A percentile compares a stretch with the other conserved stretches of the same genome.
These are phyloP conservation scores for Cyberlindnera xylosilytica DNA, from an alignment of 805 yeast genomes.

Conservation along the genomic window DNA sequence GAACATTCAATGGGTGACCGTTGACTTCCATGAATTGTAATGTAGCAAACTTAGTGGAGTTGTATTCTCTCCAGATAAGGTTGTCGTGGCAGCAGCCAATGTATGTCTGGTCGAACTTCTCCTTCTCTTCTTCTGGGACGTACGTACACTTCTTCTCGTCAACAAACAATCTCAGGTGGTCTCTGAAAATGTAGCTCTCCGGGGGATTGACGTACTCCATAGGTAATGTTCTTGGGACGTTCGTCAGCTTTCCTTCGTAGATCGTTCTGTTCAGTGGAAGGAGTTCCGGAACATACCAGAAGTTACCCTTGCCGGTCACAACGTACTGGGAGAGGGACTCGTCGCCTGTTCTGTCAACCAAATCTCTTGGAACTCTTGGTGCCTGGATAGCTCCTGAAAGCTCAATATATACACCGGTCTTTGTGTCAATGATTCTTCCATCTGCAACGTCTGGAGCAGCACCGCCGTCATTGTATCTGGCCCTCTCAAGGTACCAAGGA, in stretches of 20 bases:
- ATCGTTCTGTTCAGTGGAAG: conserved; percentile 50
- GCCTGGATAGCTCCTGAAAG: conserved; percentile 42
- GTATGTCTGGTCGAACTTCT: conserved; percentile 31
- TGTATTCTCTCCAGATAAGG: conserved; percentile 37
- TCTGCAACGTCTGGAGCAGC: conserved; percentile 43
- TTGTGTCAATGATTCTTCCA: conserved; percentile 57
- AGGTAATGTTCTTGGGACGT: conserved; percentile 41
- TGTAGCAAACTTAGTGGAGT: conserved; percentile 30
- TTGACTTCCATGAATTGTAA: conserved; percentile 16
- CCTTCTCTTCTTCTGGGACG: conserved; percentile 39
- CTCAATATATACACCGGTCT: conserved; percentile 58
- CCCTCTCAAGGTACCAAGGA: conserved; percentile 49
- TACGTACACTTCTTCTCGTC: conserved; percentile 36
- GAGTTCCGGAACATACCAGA: conserved; percentile 45
- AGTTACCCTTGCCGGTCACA: conserved; percentile 41
- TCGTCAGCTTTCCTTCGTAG: conserved; percentile 55
- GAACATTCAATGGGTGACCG: conserved; percentile 20
- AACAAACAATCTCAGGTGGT: conserved; percentile 38
- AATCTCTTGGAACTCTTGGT: conserved; percentile 22
- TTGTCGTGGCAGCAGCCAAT: conserved; percentile 42
- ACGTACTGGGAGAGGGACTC: conserved; percentile 25
- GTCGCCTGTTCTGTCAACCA: conserved; percentile 12
- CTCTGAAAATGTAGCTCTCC: conserved; percentile 30
- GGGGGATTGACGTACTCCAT: conserved; percentile 36
- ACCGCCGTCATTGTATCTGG: conserved; percentile 43